These are phyloP conservation scores for Salvia splendens DNA, from an alignment of 257 asterid species.

Conservation along the genomic window DNA sequence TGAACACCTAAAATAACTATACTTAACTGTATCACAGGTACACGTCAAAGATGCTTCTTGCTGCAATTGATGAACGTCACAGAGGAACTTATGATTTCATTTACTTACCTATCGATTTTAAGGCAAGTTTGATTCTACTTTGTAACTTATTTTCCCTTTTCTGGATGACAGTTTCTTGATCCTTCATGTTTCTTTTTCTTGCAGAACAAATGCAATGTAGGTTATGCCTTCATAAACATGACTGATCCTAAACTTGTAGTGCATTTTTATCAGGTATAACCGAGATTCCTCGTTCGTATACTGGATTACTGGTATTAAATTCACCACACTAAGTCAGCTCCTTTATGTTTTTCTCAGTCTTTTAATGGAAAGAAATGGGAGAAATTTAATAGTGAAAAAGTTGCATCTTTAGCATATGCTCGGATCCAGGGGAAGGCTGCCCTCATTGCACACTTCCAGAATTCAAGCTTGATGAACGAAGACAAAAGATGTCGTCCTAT, in stretches of 20 bases:
- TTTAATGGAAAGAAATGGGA: conserved; percentile 99
- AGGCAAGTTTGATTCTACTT: conserved; percentile 56
- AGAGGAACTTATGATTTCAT: conserved; percentile 94
- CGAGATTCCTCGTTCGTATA: conserved; percentile 15
- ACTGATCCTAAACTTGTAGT: conserved; percentile 77
- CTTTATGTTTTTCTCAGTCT: conserved; percentile 49
- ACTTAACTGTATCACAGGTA: conserved; percentile 45
- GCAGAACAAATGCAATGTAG: conserved; percentile 99
- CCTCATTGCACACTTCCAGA: conserved; percentile 96
- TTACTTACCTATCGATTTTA: conserved; percentile 93
- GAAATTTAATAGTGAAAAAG: conserved; percentile 96
- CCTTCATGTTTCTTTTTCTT: conserved; percentile 35
- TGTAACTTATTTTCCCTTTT: conserved; percentile 2
- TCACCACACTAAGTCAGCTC: conserved; percentile 2
- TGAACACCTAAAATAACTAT: conserved; percentile 13
- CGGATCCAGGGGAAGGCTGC: conserved; percentile 98
- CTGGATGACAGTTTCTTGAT: conserved; percentile 24
- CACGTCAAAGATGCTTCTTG: conserved; percentile 98
- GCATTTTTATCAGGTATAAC: conserved; percentile 81
- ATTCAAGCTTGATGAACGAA: conserved; percentile 99
- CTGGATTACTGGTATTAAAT: conserved; percentile 14
- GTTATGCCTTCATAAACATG: conserved; percentile 98
- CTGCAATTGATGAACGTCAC: conserved; percentile 95
- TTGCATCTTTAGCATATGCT: conserved; percentile 96
- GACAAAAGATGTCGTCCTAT: conserved; percentile 99